A percentile compares a stretch with the other conserved stretches of the same genome.
Conservation (phyloP, 2,329 filamentous ascomycete genomes). For the Pseudogymnoascus verrucosus region DNA sequence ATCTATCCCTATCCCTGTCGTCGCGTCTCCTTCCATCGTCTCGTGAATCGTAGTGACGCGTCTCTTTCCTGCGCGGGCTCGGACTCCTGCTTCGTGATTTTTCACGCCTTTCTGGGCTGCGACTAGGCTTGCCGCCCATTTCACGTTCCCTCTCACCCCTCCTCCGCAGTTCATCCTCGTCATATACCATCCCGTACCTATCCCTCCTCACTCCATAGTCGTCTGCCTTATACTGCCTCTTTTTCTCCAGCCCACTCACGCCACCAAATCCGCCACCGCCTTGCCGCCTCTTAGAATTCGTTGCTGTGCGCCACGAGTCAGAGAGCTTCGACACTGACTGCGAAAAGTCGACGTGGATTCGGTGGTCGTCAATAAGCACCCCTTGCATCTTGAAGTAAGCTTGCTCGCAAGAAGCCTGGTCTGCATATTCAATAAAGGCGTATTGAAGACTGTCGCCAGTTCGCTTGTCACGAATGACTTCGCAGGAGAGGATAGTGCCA, state of each 20-base stretch:
- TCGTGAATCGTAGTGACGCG: slow-evolving; percentile 16
- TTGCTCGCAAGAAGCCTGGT: slow-evolving; percentile 85
- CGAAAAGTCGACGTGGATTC: slow-evolving; percentile 97
- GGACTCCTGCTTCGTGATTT: slow-evolving; percentile 27
- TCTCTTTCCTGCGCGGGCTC: slow-evolving; percentile 20
- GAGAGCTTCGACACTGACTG: slow-evolving; percentile 87
- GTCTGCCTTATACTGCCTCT: slow-evolving; percentile 70
- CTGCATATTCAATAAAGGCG: slow-evolving; percentile 93
- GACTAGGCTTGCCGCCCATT: slow-evolving; percentile 36
- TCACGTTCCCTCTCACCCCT: slow-evolving; percentile 37
- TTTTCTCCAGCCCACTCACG: slow-evolving; percentile 79
- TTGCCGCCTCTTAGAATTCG: slow-evolving; percentile 67
- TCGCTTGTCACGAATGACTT: slow-evolving; percentile 89
- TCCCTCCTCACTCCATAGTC: slow-evolving; percentile 33
- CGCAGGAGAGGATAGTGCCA: slow-evolving; percentile 88
- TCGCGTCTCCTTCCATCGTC: slow-evolving; percentile 16
- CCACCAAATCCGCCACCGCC: slow-evolving; percentile 79
- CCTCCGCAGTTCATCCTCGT: slow-evolving; percentile 58
- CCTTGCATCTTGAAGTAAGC: slow-evolving; percentile 99
- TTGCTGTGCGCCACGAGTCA: slow-evolving; percentile 78
- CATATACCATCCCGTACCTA: slow-evolving; percentile 74
- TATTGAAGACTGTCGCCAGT: slow-evolving; percentile 95
- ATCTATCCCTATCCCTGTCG: slow-evolving; percentile 16
- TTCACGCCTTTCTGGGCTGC: slow-evolving; percentile 32
- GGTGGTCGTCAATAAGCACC: slow-evolving; percentile 90